A percentile compares a stretch with the other conserved stretches of the same genome.
Evolutionary conservation across 164 flowering plant species (phyloP).

Genomic region (Stephania japonica): DNA sequence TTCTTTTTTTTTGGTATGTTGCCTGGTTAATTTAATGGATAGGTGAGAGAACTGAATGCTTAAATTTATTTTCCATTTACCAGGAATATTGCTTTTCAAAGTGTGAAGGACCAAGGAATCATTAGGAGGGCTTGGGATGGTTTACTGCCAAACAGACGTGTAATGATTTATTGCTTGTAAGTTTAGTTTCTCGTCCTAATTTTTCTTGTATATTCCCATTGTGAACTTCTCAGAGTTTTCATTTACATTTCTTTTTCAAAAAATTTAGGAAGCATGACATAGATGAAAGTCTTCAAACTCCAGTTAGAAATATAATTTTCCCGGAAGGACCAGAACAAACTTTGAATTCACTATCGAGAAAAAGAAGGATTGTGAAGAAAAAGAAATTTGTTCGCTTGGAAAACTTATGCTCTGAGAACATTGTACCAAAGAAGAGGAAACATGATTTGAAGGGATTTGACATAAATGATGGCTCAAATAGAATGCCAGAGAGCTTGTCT

Average conservation of each 20-base stretch:
- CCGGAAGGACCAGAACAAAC: conserved; percentile 27
- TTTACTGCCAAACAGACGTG: conserved; percentile 38
- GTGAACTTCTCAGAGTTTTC: background rate
- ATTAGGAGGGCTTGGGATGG: conserved; percentile 69
- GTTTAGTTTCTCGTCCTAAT: conserved; percentile 15
- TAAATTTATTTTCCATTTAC: conserved; percentile 1
- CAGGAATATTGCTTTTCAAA: conserved; percentile 51
- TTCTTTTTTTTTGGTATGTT: background rate
- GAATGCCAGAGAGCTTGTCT: conserved; percentile 6
- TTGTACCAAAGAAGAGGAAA: conserved; percentile 14
- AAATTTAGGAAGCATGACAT: conserved; percentile 53
- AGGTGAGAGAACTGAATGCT: background rate
- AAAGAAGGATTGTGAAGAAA: conserved; percentile 16
- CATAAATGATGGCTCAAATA: conserved; percentile 15
- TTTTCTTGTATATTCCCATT: background rate
- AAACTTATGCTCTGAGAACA: conserved; percentile 17
- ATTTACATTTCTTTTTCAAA: conserved; percentile 4
- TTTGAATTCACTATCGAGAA: conserved; percentile 10
- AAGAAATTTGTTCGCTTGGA: conserved; percentile 18
- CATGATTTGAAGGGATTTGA: background rate
- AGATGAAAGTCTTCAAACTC: conserved; percentile 37
- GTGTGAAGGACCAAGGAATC: conserved; percentile 23
- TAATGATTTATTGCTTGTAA: conserved; percentile 32
- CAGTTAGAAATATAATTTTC: conserved; percentile 44
- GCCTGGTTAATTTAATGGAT: background rate